Conservation (phyloP, 345 rosid genomes). For the Clausena lansium region DNA sequence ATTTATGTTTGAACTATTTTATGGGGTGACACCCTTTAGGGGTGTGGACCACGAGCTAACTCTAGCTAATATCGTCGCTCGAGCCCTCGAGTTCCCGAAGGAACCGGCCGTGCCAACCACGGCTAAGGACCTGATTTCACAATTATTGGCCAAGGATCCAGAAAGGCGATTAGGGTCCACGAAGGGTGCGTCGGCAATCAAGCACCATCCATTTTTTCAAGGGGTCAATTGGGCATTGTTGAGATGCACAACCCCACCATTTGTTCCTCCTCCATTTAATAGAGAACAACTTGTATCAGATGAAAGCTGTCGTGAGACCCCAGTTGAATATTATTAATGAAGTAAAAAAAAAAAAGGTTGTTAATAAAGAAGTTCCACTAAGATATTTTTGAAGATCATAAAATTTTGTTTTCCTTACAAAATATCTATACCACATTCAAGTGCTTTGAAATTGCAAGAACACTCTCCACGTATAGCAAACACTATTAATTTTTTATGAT, state of each 20-base stretch:
- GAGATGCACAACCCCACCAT: slow-evolving; percentile 77
- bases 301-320: slow-evolving; percentile 66
- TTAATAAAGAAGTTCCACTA: neutral
- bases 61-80: slow-evolving; percentile 83
- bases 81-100: slow-evolving; percentile 89
- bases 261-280: slow-evolving; percentile 66
- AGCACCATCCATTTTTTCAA: slow-evolving; percentile 77
- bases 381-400: neutral
- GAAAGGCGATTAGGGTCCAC: slow-evolving; percentile 70
- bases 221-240: slow-evolving; percentile 94
- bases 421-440: too few species aligned
- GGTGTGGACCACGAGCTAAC: slow-evolving; percentile 92
- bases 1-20: slow-evolving; percentile 75
- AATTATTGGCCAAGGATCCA: slow-evolving; percentile 74
- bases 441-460: too few species aligned
- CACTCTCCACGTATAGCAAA: too few species aligned
- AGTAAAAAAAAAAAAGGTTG: neutral
- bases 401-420: neutral
- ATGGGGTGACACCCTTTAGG: slow-evolving; percentile 75
- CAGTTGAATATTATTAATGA: slow-evolving; percentile 68
- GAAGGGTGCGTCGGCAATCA: slow-evolving; percentile 78
- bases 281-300: slow-evolving; percentile 56
- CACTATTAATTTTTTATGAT: too few species aligned
- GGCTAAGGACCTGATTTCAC: slow-evolving; percentile 72
- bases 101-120: slow-evolving; percentile 57